Evolutionary conservation across 179 eudicot species (phyloP), one percentile per base, ranked within the genome.

Genomic region (Vitellaria paradoxa): DNA sequence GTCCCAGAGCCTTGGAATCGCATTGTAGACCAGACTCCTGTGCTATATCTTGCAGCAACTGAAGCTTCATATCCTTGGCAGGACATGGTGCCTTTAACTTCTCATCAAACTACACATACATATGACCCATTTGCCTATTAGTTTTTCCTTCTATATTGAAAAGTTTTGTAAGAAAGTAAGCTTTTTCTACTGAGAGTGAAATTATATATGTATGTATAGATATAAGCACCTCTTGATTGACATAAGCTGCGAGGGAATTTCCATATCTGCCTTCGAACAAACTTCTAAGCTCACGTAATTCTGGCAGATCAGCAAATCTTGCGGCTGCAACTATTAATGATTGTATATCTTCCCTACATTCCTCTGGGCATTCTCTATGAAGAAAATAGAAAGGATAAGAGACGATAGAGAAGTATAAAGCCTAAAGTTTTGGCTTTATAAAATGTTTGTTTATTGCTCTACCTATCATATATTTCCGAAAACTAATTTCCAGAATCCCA

Each of bases 261-360:
- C 92, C 97, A 47, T 93, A 92, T 81, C 87, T 90, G 24, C 82
- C 89, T 37, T 76, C n/a, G 63, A 93, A 90, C 55, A 84, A 75
- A 50, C 50, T 80, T 83, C 98, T 92, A 14, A 93, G 86, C 52
- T 90, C 88, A 3, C 98, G 86, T 69, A 93, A 76, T 64, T 93
- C 98, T 5, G 95, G 97, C 73, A 93, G 63, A 79, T 92, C 97
- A 64, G 95, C 95, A 15, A 93, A 84, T 79, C 98, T 86, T 68
- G 98, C 98, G 56, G 98, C 95, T 30, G 98, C 97, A 70, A 89
- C 84, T 71, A 86, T 81, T 79, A 93, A 59, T 47, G 92, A 87
- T 26, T 92, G 66, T 55, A 85, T 93, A 24, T 92, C 90, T 76
- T 87, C 91, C 76, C 63, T 90, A 81, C 98, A 93, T 47, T 87